phyloP scores from a whole-genome alignment of 2,329 filamentous ascomycete genomes.

The Ramularia collo-cygni region DNA sequence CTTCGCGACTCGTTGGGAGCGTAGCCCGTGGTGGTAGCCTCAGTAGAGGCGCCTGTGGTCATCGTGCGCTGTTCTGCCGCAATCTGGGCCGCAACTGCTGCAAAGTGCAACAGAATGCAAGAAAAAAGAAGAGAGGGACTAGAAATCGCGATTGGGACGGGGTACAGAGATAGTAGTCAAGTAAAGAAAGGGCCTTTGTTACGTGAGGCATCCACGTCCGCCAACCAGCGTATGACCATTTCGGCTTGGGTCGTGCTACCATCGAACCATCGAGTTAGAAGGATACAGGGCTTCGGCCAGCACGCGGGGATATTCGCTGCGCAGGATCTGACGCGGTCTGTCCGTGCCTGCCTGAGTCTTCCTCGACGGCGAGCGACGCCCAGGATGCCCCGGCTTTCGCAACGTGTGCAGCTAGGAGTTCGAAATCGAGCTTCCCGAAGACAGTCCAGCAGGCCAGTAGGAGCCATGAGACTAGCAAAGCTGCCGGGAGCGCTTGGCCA shows the following conservation, averaged over 20 bases:
- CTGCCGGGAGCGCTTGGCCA: conserved; percentile 7
- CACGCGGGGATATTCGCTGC: conserved; percentile 20
- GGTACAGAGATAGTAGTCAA: conserved; percentile 19
- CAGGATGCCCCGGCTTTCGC: conserved; percentile 14
- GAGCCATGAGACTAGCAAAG: conserved; percentile 1
- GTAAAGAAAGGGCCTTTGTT: conserved; percentile 18
- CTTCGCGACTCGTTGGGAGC: conserved; percentile 22
- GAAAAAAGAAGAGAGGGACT: conserved; percentile 8
- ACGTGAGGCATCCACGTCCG: conserved; percentile 20
- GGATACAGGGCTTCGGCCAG: conserved; percentile 16
- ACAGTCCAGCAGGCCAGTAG: too few species aligned
- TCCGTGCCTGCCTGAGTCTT: conserved; percentile 17
- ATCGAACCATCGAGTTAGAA: conserved; percentile 20
- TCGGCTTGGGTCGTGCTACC: conserved; percentile 20
- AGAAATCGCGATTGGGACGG: conserved; percentile 19
- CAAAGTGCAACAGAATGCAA: background rate
- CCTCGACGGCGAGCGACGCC: conserved; percentile 10
- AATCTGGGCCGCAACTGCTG: conserved; percentile 18
- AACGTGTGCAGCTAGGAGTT: background rate
- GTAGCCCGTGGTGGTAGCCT: conserved; percentile 20
- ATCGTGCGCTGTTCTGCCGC: conserved; percentile 18
- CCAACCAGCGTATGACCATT: conserved; percentile 20
- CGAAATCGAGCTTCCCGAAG: too few species aligned
- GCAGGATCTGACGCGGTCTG: conserved; percentile 19
- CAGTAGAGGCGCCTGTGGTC: conserved; percentile 17